Conservation (phyloP, 2,329 filamentous ascomycete species). For the Alternaria brassicae region DNA sequence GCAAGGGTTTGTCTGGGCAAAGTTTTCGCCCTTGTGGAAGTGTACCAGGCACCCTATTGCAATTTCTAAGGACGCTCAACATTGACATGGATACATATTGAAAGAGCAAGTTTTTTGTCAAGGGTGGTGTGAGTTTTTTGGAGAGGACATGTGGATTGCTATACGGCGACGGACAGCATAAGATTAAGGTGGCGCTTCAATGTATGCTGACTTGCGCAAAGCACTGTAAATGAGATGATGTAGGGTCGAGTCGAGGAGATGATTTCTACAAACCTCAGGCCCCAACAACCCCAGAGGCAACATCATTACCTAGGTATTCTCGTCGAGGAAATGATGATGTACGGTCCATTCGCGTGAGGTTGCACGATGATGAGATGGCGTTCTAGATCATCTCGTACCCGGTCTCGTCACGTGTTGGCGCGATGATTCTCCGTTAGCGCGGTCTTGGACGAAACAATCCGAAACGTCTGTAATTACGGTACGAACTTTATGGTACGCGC, state of each 20-base stretch:
- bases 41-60: slow-evolving; percentile 55
- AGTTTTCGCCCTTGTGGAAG: slow-evolving; percentile 61
- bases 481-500: slow-evolving; percentile 21
- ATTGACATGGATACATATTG: slow-evolving; percentile 37
- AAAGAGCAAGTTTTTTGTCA: slow-evolving; percentile 50
- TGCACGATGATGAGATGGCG: not conserved
- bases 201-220: not conserved
- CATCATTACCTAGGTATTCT: too few species aligned
- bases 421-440: slow-evolving; percentile 29
- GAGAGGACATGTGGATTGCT: slow-evolving; percentile 52
- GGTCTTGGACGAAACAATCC: slow-evolving; percentile 31
- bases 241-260: not conserved
- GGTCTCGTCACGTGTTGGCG: slow-evolving; percentile 16
- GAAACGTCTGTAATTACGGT: slow-evolving; percentile 37
- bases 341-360: not conserved
- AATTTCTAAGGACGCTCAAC: slow-evolving; percentile 54
- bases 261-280: too few species aligned
- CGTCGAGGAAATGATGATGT: not conserved
- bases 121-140: slow-evolving; percentile 55
- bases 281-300: too few species aligned
- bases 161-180: slow-evolving; percentile 30
- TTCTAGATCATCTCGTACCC: slow-evolving; percentile 3
- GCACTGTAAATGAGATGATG: not conserved
- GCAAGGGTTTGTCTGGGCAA: slow-evolving; percentile 58
- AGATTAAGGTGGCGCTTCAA: slow-evolving; percentile 2